Base-by-base conservation (phyloP, 805 yeast genomes). In the Nadsonia fulvescens region DNA sequence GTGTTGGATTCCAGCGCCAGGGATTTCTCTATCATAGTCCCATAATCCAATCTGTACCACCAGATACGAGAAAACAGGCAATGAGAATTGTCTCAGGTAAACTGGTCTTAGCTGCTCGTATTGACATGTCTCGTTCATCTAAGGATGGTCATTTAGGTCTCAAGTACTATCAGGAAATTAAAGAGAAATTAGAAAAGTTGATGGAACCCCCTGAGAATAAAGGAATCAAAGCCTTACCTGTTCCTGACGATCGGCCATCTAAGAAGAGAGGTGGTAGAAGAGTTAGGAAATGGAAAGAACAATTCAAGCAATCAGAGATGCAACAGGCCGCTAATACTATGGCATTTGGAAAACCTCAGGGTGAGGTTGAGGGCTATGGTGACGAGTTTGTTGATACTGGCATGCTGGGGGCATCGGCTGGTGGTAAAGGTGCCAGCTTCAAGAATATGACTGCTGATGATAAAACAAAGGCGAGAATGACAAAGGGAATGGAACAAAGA, bases 191-290 rank as follows among this genome's bases (percentile, higher is more conserved):
- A 5, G 79, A 70, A 21, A 79, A 78, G 38, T 48, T 81, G 16
- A 61, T 68, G 14, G 67, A 70, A 5, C 89, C 95, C 0, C 94
- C 96, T 1, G 75, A 70, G 12, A 59, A 58, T 11, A 51, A 53
- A 11, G 63, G 61, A 2, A 55, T 63, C 9, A 70, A 69, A 32
- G 72, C 83, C 0, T 61, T 82, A 25, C 81, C 81, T 0, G 47
- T 70, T 5, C 95, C 94, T 0, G 56, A 66, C 10, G 93, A 82
- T 29, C 62, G 60, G 29, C 66, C 70, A 25, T 70, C 86, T 4
- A 78, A 79, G 49, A 77, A 72, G 38, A 58, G 98, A 39, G 95
- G 91, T 2, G 98, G 98, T 1, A 56, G 70, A 36, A 54, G 86
- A 30, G 61, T 75, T 37, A 58, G 93, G 26, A 82, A 81, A 47